Conservation (phyloP, 225 moss, liverwort and hornwort species). For the Lunularia cruciata region DNA sequence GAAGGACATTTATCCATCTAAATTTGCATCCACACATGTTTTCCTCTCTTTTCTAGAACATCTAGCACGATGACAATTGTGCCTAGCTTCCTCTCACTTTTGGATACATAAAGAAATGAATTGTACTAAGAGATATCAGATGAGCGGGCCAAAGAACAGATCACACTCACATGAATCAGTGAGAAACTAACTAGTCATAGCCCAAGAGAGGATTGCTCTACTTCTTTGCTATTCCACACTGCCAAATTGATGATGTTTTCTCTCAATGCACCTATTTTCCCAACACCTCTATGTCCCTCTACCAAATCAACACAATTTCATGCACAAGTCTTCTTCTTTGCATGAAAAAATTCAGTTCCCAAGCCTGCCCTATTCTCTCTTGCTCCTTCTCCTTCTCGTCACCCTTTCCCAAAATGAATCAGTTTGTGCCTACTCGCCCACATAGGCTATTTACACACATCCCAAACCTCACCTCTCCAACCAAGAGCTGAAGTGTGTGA, state of each 20-base stretch:
- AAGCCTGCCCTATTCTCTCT: no score
- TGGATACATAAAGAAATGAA: not conserved
- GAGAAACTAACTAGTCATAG: not conserved
- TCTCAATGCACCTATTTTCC: not conserved
- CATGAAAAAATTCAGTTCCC: not conserved
- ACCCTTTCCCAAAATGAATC: no score
- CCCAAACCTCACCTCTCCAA: no score
- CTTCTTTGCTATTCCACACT: not conserved
- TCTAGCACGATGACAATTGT: no score
- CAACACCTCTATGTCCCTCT: conserved; percentile 1
- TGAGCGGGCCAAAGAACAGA: not conserved
- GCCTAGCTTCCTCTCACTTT: conserved; percentile 5
- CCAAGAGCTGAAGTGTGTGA: no score
- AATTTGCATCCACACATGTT: not conserved
- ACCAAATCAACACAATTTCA: conserved; percentile 13
- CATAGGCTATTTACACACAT: no score
- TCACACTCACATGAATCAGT: not conserved
- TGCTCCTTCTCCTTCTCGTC: no score
- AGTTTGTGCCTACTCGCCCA: no score
- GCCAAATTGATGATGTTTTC: conserved; percentile 3
- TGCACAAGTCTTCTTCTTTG: not conserved
- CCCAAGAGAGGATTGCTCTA: not conserved
- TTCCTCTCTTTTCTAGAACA: not conserved
- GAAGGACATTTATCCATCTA: not conserved
- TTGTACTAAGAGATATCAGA: not conserved